These are phyloP conservation scores for Alternaria sp. DNA, from an alignment of 2,329 filamentous ascomycete genomes.

Conservation along the genomic window DNA sequence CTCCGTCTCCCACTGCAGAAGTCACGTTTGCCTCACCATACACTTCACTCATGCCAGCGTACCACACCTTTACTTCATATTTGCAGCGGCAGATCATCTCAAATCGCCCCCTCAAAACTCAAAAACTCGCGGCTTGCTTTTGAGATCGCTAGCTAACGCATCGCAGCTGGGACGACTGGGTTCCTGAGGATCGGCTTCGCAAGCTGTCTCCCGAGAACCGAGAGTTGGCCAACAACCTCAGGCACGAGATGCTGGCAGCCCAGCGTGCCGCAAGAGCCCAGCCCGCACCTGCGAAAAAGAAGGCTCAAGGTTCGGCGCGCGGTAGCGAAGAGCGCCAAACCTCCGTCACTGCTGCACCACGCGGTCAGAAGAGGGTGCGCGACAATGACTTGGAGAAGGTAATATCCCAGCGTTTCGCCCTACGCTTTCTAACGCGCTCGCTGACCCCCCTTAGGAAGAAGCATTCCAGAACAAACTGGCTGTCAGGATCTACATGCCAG, in stretches of 20 bases:
- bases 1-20: neutral
- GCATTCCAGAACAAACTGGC: slow-evolving; percentile 82
- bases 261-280: slow-evolving; percentile 55
- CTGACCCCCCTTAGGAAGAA: slow-evolving; percentile 72
- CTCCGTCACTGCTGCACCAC: slow-evolving; percentile 59
- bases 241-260: slow-evolving; percentile 69
- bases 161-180: slow-evolving; percentile 94
- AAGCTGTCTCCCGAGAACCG: slow-evolving; percentile 96
- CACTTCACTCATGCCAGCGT: slow-evolving; percentile 8
- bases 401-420: slow-evolving; percentile 22
- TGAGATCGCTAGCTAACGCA: slow-evolving; percentile 18
- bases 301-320: slow-evolving; percentile 66
- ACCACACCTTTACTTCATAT: slow-evolving; percentile 16
- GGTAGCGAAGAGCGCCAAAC: slow-evolving; percentile 80
- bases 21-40: slow-evolving; percentile 19
- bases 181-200: slow-evolving; percentile 87
- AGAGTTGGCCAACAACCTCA: slow-evolving; percentile 78
- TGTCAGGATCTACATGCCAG: slow-evolving; percentile 84
- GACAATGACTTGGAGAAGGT: slow-evolving; percentile 86
- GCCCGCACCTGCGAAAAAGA: slow-evolving; percentile 59
- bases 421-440: neutral
- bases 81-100: neutral
- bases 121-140: neutral
- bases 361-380: slow-evolving; percentile 75
- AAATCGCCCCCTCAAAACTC: neutral